Evolutionary conservation across 176 grass and related monocot genomes (phyloP).

Genomic region (Bromus sterilis): DNA sequence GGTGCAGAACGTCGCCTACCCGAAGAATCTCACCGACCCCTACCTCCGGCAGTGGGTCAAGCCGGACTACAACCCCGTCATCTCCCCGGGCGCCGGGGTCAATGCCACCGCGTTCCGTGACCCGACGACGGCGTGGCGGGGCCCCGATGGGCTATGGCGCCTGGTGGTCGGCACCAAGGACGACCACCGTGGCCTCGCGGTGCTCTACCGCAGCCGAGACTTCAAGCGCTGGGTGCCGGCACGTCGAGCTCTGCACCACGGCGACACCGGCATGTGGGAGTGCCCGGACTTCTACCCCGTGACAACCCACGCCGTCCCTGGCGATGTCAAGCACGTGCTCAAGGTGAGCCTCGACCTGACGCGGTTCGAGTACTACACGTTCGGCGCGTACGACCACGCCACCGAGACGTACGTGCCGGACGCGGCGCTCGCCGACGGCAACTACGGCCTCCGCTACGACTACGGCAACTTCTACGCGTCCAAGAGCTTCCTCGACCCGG

Average conservation of each 20-base stretch:
- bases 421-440: slow-evolving; percentile 22
- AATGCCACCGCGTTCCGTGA: slow-evolving; percentile 58
- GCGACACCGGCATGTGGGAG: slow-evolving; percentile 86
- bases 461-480: slow-evolving; percentile 92
- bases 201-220: slow-evolving; percentile 52
- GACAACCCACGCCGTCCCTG: neutral
- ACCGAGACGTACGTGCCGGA: slow-evolving; percentile 57
- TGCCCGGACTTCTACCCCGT: slow-evolving; percentile 85
- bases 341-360: slow-evolving; percentile 65
- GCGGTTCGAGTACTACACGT: slow-evolving; percentile 51
- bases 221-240: slow-evolving; percentile 31
- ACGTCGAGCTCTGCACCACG: slow-evolving; percentile 24
- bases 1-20: slow-evolving; percentile 68
- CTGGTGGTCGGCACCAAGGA: slow-evolving; percentile 43
- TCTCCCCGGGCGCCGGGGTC: neutral
- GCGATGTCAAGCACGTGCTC: slow-evolving; percentile 37
- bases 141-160: slow-evolving; percentile 42
- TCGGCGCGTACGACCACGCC: slow-evolving; percentile 48
- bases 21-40: slow-evolving; percentile 56
- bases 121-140: slow-evolving; percentile 68
- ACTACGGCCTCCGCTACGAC: slow-evolving; percentile 43
- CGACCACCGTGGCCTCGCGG: slow-evolving; percentile 21
- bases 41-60: slow-evolving; percentile 68
- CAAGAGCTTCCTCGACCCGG: slow-evolving; percentile 52
- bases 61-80: slow-evolving; percentile 78